phyloP scores from a whole-genome alignment of 352 stramenopile genomes.

The Pythium phragmiticola region DNA sequence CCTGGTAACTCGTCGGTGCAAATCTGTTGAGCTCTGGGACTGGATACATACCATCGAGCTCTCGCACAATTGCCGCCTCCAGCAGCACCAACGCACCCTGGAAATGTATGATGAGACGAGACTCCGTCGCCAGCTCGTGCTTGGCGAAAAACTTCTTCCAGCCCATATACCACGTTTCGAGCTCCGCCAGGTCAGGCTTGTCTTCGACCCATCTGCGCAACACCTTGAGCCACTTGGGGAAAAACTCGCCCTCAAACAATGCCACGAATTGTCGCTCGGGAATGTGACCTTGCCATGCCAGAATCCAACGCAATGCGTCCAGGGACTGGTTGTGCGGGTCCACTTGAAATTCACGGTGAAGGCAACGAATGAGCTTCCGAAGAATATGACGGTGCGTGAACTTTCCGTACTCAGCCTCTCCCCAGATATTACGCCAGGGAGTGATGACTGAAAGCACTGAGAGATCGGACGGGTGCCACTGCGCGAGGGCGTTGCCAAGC shows the following conservation, averaged over 20 bases:
- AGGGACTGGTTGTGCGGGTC: constrained; percentile 74
- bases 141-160: constrained; percentile 85
- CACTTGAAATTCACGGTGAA: constrained; percentile 82
- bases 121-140: constrained; percentile 48
- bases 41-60: constrained; percentile 17
- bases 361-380: constrained; percentile 67
- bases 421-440: constrained; percentile 74
- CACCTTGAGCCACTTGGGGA: constrained; percentile 88
- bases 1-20: constrained; percentile 66
- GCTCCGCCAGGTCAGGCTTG: constrained; percentile 50
- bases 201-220: constrained; percentile 74
- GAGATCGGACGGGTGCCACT: constrained; percentile 81
- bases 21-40: constrained; percentile 54
- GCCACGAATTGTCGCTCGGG: constrained; percentile 74
- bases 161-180: constrained; percentile 82
- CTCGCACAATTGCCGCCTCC: constrained; percentile 34
- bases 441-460: constrained; percentile 60
- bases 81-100: constrained; percentile 73
- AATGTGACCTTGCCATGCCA: constrained; percentile 71
- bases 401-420: constrained; percentile 76
- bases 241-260: constrained; percentile 90
- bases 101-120: constrained; percentile 75
- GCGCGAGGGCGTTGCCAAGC: constrained; percentile 57
- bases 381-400: constrained; percentile 83
- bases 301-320: constrained; percentile 61